A percentile compares a stretch with the other conserved stretches of the same genome.
Evolutionary conservation across 768 basidiomycete genomes (phyloP).

Genomic region (Amanita fuliginea): DNA sequence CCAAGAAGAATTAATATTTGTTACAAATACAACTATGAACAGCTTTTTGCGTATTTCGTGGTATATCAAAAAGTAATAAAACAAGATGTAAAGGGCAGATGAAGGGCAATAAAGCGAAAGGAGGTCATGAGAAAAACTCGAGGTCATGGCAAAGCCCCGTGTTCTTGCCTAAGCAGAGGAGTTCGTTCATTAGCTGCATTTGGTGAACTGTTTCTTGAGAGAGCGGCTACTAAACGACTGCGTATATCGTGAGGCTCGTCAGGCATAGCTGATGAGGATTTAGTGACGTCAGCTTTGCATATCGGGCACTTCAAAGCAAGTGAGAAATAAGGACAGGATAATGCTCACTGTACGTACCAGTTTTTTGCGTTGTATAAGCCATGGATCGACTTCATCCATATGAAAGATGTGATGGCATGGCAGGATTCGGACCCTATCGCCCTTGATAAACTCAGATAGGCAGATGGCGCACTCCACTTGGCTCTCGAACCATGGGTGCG

Average conservation of each 20-base stretch:
- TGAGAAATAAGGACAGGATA: neutral
- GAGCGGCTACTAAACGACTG: slow-evolving; percentile 10
- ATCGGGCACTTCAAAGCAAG: slow-evolving; percentile 61
- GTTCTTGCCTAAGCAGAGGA: slow-evolving; percentile 19
- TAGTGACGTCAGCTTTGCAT: slow-evolving; percentile 88
- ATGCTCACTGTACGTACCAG: slow-evolving; percentile 41
- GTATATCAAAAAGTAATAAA: neutral
- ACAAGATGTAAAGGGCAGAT: neutral
- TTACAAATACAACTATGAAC: neutral
- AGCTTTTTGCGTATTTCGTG: neutral
- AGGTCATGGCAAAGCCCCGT: neutral
- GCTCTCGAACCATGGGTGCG: slow-evolving; percentile 67
- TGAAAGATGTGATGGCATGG: slow-evolving; percentile 97
- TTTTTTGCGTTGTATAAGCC: slow-evolving; percentile 90
- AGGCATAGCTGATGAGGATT: slow-evolving; percentile 25
- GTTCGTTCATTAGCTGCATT: slow-evolving; percentile 25
- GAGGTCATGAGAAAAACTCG: neutral
- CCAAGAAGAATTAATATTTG: neutral
- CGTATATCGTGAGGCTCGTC: slow-evolving; percentile 5
- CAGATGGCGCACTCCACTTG: slow-evolving; percentile 93
- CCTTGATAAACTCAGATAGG: slow-evolving; percentile 73
- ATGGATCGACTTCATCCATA: slow-evolving; percentile 81
- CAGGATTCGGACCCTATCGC: slow-evolving; percentile 83
- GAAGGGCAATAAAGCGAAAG: too few relatives aligned
- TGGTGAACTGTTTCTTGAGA: slow-evolving; percentile 9